phyloP scores from a whole-genome alignment of 2,329 filamentous ascomycete genomes.

The Hymenoscyphus albidus region DNA sequence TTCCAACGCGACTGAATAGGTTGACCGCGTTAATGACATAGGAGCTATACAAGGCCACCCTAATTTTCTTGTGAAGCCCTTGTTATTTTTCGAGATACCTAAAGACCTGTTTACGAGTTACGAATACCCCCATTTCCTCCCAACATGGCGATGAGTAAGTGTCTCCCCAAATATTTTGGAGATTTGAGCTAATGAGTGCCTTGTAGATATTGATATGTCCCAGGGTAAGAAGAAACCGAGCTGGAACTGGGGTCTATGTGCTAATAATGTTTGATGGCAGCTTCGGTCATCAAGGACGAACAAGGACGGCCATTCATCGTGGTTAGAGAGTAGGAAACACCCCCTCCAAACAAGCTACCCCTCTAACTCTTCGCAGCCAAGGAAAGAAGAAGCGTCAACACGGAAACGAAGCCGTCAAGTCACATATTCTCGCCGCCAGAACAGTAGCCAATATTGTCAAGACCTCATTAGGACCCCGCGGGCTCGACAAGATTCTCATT shows the following conservation, averaged over 20 bases:
- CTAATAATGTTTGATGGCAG: constrained; percentile 39
- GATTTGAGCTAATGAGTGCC: constrained; percentile 26
- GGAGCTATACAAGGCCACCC: constrained; percentile 14
- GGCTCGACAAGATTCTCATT: constrained; percentile 98
- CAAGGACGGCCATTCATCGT: constrained; percentile 96
- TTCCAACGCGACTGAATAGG: constrained; percentile 23
- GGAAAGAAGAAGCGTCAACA: constrained; percentile 97
- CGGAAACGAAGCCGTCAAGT: constrained; percentile 95
- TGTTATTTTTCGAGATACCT: constrained; percentile 8
- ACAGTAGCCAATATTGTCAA: constrained; percentile 97
- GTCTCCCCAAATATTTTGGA: constrained; percentile 26
- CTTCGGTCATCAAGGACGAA: constrained; percentile 89
- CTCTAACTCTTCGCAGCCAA: constrained; percentile 57
- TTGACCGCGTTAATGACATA: constrained; percentile 23
- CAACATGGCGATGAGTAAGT: constrained; percentile 60
- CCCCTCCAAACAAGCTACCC: constrained; percentile 20
- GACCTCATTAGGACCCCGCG: constrained; percentile 90
- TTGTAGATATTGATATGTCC: constrained; percentile 73
- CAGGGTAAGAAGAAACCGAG: constrained; percentile 57
- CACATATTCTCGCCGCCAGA: constrained; percentile 93
- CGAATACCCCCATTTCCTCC: constrained; percentile 17
- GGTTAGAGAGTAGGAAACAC: constrained; percentile 78
- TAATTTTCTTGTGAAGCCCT: constrained; percentile 9
- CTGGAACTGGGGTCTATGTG: not conserved
- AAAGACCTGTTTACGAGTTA: constrained; percentile 16